Base-by-base conservation (phyloP, 108 stramenopile genomes). In the Fragilaria crotonensis region DNA sequence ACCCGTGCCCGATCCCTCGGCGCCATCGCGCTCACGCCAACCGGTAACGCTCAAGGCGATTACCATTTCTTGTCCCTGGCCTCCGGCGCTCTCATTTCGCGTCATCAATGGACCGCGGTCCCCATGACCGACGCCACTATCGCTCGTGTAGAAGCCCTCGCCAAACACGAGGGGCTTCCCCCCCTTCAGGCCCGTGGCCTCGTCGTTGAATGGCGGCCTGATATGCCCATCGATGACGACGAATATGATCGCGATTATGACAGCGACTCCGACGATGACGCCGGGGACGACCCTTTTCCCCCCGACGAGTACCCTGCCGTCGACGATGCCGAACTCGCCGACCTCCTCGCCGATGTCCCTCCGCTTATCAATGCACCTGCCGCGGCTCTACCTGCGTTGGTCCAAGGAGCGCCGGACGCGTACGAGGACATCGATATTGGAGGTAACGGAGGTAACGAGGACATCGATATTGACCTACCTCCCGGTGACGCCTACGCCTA, bases 101-200 rank as follows among this genome's bases (percentile, higher is more conserved):
- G 73, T n/a, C 58, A 54, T 3, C 9, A 26, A 20, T 66, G 56
- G 52, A 75, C 66, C 1, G 33, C 4, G 0, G 25, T 60, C 9
- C 66, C 70, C 0, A 64, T 75, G 22, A 56, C 66, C 0, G 48
- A 67, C 1, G 30, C 48, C 3, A 72, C 71, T 5, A 59, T 73
- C 29, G 21, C 48, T 0, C 41, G 41, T 23, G 64, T 73, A 0
- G 48, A 78, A 20, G 30, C 2, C 1, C 18, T 70, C 4, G 77
- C 69, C 9, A 44, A 14, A 25, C 7, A 3, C 3, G 22, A 57
- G 33, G 57, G 19, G 18, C 57, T 9, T 3, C 57, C 57, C 3
- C 57, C 5, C 9, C 5, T 57, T 57, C 20, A n/a, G 3, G 57
- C 23, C 4, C 3, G 30, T 33, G 36, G 21, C 7, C 31, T 62